Evolutionary conservation across 164 flowering plant species (phyloP), one percentile per base, ranked within the genome.

Genomic region (Chimonanthus salicifolius): DNA sequence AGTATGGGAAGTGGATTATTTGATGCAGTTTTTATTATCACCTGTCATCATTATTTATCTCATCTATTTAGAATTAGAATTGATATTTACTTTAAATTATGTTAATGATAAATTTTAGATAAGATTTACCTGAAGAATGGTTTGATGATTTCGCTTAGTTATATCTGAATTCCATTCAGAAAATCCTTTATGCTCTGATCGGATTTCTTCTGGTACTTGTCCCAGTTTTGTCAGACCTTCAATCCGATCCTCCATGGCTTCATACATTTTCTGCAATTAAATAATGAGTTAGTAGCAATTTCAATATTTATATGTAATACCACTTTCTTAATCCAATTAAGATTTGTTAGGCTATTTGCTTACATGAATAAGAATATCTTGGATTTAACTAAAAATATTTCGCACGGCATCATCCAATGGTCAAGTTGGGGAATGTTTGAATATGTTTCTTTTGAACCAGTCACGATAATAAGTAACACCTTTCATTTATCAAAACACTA

Each of bases 181-280:
- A 75, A 91, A 91, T 69, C 86, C 86, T 70, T 68, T 74, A 60
- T 90, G 87, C 49, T 75, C 51, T 16, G 63, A 62, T 6, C 72
- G 76, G n/a, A 78, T 62, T 48, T 84, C 87, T 74, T 86, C 79
- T 5, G 92, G 73, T 20, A 91, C 58, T 51, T 80, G 70, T 20
- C 87, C 91, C 20, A 80, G 72, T 68, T 80, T 83, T 3, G 70
- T 67, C 21, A 84, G 85, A 15, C 72, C 77, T 54, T 87, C 89
- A 16, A 91, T 82, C 66, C 85, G 81, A 45, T 75, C 67, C 72
- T 80, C 76, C 97, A 91, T 88, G 48, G 83, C 88, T 70, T 83
- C 78, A 44, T 84, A 88, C 58, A 89, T 60, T 81, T 81, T 80
- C 93, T 89, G 62, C 64, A 72, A 44, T 4, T 4, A 43, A 47